These are phyloP conservation scores for Hirschfeldia incana DNA, from an alignment of 345 rosid genomes.

Conservation along the genomic window DNA sequence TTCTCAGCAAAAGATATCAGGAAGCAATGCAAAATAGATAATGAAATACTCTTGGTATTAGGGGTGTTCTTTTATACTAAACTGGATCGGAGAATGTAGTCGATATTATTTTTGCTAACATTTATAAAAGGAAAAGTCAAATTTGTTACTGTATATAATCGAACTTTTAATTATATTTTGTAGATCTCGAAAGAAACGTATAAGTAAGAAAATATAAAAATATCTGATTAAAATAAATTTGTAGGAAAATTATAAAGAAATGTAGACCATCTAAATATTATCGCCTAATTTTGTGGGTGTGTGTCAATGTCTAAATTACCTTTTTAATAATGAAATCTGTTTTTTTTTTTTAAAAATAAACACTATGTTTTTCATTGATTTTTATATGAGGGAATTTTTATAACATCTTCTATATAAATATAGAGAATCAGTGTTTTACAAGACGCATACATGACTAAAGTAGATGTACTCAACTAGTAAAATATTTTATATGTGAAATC, in stretches of 20 bases:
- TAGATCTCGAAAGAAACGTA: background rate
- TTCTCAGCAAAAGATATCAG: background rate
- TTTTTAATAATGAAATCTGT: background rate
- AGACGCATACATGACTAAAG: background rate
- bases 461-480: background rate
- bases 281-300: background rate
- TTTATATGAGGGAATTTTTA: no score
- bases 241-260: background rate
- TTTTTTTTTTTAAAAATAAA: no score
- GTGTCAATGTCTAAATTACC: background rate
- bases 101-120: background rate
- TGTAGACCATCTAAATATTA: background rate
- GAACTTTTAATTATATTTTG: background rate
- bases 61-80: background rate
- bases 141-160: background rate
- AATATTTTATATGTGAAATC: background rate
- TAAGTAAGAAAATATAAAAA: background rate
- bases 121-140: no score
- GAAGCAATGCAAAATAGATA: background rate
- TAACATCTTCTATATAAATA: no score
- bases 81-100: background rate
- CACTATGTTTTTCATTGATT: no score
- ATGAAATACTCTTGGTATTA: background rate
- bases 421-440: background rate
- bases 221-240: background rate